Conservation (phyloP, 495 filamentous ascomycete species). For the Patellaria atrata region DNA sequence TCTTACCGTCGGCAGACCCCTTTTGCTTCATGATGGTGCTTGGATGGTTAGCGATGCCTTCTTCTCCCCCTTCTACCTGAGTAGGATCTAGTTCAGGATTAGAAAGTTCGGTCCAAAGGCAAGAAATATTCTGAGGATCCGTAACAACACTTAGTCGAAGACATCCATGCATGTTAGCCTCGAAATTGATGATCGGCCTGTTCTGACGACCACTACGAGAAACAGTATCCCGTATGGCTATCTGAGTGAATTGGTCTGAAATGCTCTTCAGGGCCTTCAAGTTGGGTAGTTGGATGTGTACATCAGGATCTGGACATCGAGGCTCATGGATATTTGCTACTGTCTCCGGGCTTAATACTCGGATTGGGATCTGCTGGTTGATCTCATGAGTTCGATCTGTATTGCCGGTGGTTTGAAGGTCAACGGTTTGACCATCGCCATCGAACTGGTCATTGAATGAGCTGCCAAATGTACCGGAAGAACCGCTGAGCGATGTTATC, state of each 20-base stretch:
- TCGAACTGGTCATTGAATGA: neutral
- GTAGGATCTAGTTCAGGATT: constrained; percentile 72
- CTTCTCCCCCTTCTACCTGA: constrained; percentile 48
- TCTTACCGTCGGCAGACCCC: constrained; percentile 32
- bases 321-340: constrained; percentile 85
- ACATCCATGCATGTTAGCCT: constrained; percentile 84
- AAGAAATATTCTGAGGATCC: constrained; percentile 66
- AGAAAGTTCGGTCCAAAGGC: constrained; percentile 63
- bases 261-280: constrained; percentile 77
- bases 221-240: constrained; percentile 32
- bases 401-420: no score
- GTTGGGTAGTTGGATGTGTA: constrained; percentile 78
- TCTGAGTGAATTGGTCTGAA: constrained; percentile 82
- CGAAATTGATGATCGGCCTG: constrained; percentile 57
- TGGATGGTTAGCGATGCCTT: constrained; percentile 53
- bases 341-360: constrained; percentile 62
- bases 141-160: constrained; percentile 60
- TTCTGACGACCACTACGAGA: constrained; percentile 16
- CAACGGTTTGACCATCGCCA: no score
- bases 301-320: constrained; percentile 77
- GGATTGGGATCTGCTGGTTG: constrained; percentile 92
- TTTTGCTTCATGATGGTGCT: constrained; percentile 50
- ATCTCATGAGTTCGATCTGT: no score
- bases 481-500: constrained; percentile 35
- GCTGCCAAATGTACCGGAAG: neutral